Evolutionary conservation across 768 basidiomycete genomes (phyloP).

Genomic region (Tremella mesenterica): DNA sequence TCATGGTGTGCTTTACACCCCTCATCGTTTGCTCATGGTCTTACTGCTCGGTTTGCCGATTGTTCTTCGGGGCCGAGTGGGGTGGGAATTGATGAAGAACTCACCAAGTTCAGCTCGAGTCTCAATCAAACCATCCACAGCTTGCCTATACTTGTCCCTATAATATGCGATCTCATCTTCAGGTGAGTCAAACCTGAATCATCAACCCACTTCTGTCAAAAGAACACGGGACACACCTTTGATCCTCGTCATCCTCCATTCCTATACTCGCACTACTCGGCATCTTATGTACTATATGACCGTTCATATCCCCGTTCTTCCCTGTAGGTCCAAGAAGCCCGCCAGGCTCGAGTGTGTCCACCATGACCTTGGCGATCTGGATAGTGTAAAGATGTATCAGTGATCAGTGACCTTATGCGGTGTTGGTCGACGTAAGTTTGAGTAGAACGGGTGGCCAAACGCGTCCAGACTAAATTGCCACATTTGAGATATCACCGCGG

Average conservation of each 20-base stretch:
- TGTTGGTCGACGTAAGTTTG: no score
- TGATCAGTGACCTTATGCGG: no score
- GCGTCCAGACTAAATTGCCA: conserved; percentile 1
- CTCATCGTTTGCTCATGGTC: no score
- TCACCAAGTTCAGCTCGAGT: conserved; percentile 38
- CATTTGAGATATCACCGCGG: background rate
- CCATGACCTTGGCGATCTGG: no score
- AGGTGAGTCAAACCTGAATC: conserved; percentile 30
- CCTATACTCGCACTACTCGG: conserved; percentile 23
- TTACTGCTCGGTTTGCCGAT: background rate
- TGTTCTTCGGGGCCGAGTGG: no score
- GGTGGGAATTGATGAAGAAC: conserved; percentile 1
- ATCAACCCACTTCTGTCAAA: background rate
- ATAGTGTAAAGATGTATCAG: no score
- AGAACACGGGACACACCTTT: conserved; percentile 16
- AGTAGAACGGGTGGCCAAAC: conserved; percentile 13
- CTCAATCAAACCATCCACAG: conserved; percentile 33
- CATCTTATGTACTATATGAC: conserved; percentile 21
- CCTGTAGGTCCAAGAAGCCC: background rate
- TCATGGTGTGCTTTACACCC: no score
- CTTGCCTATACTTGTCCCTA: conserved; percentile 29
- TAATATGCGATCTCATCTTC: conserved; percentile 34
- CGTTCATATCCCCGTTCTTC: conserved; percentile 3
- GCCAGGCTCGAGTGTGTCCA: background rate
- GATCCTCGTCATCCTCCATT: conserved; percentile 27